Conservation (phyloP, 1,284 basidiomycete genomes). For the Mycosarcoma maydis region DNA sequence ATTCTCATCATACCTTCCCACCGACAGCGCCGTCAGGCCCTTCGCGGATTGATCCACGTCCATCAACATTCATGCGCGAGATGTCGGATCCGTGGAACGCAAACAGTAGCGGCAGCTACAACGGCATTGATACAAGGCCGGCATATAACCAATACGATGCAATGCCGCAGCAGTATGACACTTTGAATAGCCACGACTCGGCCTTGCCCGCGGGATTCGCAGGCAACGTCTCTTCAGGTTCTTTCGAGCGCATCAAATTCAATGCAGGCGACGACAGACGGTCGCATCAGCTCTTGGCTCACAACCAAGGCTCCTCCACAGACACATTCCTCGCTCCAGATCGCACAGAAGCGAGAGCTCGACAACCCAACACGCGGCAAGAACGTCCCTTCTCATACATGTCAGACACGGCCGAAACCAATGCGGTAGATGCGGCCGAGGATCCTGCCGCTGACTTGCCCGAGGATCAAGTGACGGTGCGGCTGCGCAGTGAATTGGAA, state of each 20-base stretch:
- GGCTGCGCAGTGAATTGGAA: conserved; percentile 40
- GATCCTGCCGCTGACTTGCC: conserved; percentile 40
- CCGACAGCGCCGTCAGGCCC: conserved; percentile 15
- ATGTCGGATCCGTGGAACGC: conserved; percentile 49
- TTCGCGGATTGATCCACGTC: conserved; percentile 8
- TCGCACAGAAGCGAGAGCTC: neutral
- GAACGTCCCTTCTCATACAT: conserved; percentile 47
- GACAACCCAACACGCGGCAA: conserved; percentile 12
- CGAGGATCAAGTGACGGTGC: conserved; percentile 35
- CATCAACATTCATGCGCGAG: conserved; percentile 31
- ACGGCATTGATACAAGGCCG: conserved; percentile 2
- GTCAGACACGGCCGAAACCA: conserved; percentile 38
- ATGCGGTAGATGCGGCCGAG: conserved; percentile 25
- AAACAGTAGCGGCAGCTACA: conserved; percentile 9
- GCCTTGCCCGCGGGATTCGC: conserved; percentile 33
- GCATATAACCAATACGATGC: conserved; percentile 20
- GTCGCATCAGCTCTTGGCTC: conserved; percentile 12
- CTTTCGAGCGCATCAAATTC: conserved; percentile 3
- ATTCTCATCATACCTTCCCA: conserved; percentile 34
- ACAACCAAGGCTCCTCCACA: conserved; percentile 5
- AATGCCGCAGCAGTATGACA: conserved; percentile 17
- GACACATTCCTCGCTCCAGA: conserved; percentile 5
- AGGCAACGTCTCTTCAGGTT: conserved; percentile 10
- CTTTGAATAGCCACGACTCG: conserved; percentile 20
- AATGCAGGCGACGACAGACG: conserved; percentile 1